A percentile compares a stretch with the other conserved stretches of the same genome.
Conservation (phyloP, 169 alveolate species). For the Eimeria mitis region DNA sequence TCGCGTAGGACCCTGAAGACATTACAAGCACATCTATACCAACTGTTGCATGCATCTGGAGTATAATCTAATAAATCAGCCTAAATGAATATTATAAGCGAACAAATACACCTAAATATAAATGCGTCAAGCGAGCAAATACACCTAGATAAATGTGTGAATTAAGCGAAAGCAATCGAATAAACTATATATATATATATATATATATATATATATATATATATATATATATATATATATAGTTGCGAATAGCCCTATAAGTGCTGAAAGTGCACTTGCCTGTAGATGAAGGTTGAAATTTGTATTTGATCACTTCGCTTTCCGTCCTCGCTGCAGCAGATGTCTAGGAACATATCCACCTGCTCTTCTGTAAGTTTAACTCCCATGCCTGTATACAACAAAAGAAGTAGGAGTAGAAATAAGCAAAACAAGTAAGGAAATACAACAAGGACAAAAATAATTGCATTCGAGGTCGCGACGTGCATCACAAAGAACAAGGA, state of each 20-base stretch:
- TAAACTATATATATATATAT: too few species aligned
- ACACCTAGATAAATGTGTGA: too few species aligned
- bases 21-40: background rate
- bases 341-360: slow-evolving; percentile 80
- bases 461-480: too few species aligned
- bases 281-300: slow-evolving; percentile 72
- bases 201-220: too few species aligned
- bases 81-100: background rate
- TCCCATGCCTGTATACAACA: slow-evolving; percentile 70
- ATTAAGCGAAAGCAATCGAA: too few species aligned
- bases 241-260: background rate
- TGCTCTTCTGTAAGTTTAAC: slow-evolving; percentile 81
- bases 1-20: slow-evolving; percentile 43
- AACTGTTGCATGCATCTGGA: background rate
- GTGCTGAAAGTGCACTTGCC: background rate
- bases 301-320: slow-evolving; percentile 34
- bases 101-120: too few species aligned
- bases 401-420: background rate
- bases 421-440: background rate
- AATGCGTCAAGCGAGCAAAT: too few species aligned
- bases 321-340: slow-evolving; percentile 78
- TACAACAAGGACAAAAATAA: background rate
- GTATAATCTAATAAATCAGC: background rate
- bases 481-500: too few species aligned
- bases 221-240: background rate